These are phyloP conservation scores for Glycine tomentella DNA, from an alignment of 306 rosid genomes.

Conservation along the genomic window DNA sequence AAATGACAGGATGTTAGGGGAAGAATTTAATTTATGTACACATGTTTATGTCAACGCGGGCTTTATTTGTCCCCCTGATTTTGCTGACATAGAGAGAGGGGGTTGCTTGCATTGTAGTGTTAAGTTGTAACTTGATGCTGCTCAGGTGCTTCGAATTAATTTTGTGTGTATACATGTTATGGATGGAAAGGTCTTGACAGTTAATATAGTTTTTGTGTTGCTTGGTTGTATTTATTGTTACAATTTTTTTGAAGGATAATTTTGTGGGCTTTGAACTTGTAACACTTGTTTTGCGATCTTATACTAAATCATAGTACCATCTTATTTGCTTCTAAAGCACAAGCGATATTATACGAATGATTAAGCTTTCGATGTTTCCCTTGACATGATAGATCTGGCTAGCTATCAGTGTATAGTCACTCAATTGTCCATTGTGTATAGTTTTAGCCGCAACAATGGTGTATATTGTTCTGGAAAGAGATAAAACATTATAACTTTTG, in stretches of 20 bases:
- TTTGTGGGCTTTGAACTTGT: conserved; percentile 26
- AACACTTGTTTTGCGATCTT: not conserved
- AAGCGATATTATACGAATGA: not conserved
- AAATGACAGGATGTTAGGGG: not conserved
- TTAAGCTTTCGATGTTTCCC: not conserved
- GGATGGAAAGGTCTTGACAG: conserved; percentile 28
- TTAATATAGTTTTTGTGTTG: conserved; percentile 14
- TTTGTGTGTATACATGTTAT: conserved; percentile 46
- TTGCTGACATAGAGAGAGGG: conserved; percentile 46
- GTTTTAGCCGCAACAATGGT: not conserved
- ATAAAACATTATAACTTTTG: not conserved
- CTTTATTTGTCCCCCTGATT: conserved; percentile 25
- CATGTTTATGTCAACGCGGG: conserved; percentile 13
- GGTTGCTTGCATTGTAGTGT: conserved; percentile 44
- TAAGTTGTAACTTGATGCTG: conserved; percentile 41
- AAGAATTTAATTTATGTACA: conserved; percentile 20
- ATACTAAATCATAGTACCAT: not conserved
- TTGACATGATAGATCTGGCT: not conserved
- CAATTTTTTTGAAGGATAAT: not conserved
- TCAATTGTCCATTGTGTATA: not conserved
- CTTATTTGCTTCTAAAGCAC: not conserved
- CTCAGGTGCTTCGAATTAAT: conserved; percentile 46
- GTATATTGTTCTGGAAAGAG: not conserved
- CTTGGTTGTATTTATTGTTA: conserved; percentile 40
- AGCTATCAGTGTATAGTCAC: not conserved